phyloP scores from a whole-genome alignment of 2,329 filamentous ascomycete species.

The Basipetospora chlamydospora region DNA sequence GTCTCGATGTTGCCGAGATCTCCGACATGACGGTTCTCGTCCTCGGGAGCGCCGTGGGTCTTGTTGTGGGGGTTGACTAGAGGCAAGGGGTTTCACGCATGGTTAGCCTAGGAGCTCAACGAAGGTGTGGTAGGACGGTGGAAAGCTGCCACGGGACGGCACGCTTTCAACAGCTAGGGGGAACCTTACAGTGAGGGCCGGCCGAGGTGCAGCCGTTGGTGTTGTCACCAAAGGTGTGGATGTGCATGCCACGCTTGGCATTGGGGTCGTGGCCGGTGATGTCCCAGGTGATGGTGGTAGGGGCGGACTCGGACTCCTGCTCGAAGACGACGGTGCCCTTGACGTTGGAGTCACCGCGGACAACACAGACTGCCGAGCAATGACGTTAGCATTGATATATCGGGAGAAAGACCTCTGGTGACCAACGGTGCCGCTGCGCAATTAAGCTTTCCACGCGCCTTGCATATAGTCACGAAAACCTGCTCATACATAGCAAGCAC shows the following conservation, averaged over 20 bases:
- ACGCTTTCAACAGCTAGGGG: constrained; percentile 5
- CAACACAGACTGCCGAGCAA: constrained; percentile 60
- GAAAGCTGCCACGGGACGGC: constrained; percentile 1
- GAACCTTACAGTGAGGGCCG: constrained; percentile 78
- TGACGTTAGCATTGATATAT: background rate
- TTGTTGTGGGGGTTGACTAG: constrained; percentile 91
- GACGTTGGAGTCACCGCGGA: constrained; percentile 97
- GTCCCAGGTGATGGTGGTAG: constrained; percentile 83
- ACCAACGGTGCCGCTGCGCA: background rate
- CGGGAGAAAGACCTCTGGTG: too few relatives aligned
- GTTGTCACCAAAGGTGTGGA: constrained; percentile 99
- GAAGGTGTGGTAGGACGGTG: background rate
- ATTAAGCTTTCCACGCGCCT: constrained; percentile 3
- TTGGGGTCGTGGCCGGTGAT: constrained; percentile 87
- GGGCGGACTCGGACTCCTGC: constrained; percentile 67
- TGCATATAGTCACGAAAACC: constrained; percentile 2
- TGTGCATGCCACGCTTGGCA: constrained; percentile 94
- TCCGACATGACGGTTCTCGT: constrained; percentile 83
- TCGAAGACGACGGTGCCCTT: constrained; percentile 88
- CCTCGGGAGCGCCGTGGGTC: constrained; percentile 75
- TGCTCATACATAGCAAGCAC: constrained; percentile 1
- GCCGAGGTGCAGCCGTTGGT: constrained; percentile 99
- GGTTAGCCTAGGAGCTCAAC: background rate
- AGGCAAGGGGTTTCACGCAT: background rate
- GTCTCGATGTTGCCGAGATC: constrained; percentile 97